These are phyloP conservation scores for Aureobasidium mangrovei DNA, from an alignment of 2,329 filamentous ascomycete genomes.

Conservation along the genomic window DNA sequence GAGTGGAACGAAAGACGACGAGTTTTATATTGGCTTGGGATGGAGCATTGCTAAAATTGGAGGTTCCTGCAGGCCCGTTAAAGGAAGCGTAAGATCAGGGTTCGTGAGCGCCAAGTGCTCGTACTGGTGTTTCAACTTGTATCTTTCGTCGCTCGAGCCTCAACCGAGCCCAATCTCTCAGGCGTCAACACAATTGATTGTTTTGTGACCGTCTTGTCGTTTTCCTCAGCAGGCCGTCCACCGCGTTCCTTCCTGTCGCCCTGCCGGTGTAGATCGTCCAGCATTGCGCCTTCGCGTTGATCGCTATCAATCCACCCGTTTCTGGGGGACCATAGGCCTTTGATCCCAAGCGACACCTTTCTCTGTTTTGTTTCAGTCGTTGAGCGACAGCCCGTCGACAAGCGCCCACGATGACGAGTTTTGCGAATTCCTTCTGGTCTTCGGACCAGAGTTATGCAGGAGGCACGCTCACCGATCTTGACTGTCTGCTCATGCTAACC, in stretches of 20 bases:
- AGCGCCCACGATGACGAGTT: constrained; percentile 59
- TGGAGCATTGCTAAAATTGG: neutral
- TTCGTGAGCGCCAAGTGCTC: neutral
- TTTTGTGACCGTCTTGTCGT: neutral
- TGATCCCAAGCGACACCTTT: neutral
- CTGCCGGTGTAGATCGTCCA: neutral
- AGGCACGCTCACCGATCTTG: constrained; percentile 45
- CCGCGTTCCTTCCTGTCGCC: neutral
- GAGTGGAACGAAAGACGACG: neutral
- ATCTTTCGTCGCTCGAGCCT: constrained; percentile 2
- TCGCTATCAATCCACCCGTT: constrained; percentile 1
- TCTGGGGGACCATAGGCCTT: constrained; percentile 2
- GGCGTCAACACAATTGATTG: neutral
- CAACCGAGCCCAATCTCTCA: constrained; percentile 5
- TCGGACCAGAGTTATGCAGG: constrained; percentile 74
- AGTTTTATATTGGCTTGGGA: neutral
- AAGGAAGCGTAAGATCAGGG: neutral
- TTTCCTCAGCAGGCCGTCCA: neutral
- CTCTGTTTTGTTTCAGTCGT: neutral
- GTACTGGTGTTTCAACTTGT: constrained; percentile 4
- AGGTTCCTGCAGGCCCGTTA: neutral
- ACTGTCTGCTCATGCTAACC: neutral
- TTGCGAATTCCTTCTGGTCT: constrained; percentile 97
- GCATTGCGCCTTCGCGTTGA: neutral
- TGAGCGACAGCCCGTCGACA: neutral